Evolutionary conservation across 129 eudicot genomes (phyloP), one percentile per base, ranked within the genome.

Genomic region (Artemisia annua): DNA sequence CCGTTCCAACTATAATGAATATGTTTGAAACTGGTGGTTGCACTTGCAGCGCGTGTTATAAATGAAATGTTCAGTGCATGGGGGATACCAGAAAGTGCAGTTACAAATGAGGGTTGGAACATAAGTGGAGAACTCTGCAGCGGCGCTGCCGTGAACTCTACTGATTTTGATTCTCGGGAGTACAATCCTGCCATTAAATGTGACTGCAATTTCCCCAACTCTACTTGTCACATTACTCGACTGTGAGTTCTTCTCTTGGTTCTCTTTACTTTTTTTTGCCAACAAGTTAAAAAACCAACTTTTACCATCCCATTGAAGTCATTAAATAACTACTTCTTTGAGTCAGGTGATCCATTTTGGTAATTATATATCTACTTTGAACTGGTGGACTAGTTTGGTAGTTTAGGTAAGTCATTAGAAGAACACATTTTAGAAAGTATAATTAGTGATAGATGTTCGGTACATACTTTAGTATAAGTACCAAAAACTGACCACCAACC

Each of bases 101-200:
- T 0, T 14, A 57, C 77, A 55, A 3, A 61, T 7, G 57, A 14
- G 58, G 17, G 75, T 43, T 83, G 90, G 90, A 86, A 86, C 79
- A 61, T 79, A 48, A 88, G 91, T n/a, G 97, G 97, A 48, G 93
- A 88, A 15, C 71, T 73, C 7, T 92, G 98, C 70, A 86, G 85
- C 22, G 98, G 98, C 17, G 73, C 77, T 17, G 96, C 98, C 43
- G 26, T 78, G 0, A 84, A 76, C 67, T 5, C 77, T 1, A 75
- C 84, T 14, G 26, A 15, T 60, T 67, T 75, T 11, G 76, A 71
- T 24, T 14, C 32, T 15, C 0, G 0, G 1, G 15, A 3, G 30
- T 71, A 74, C 58, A 88, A 83, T 71, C 96, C 96, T 3, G 82
- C 48, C n/a, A 77, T 92, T 72, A 85, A 82, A 71, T 92, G 97